A percentile compares a stretch with the other conserved stretches of the same genome.
These are phyloP conservation scores for Candida sp. DNA, from an alignment of 1,139 yeast genomes.

Conservation along the genomic window DNA sequence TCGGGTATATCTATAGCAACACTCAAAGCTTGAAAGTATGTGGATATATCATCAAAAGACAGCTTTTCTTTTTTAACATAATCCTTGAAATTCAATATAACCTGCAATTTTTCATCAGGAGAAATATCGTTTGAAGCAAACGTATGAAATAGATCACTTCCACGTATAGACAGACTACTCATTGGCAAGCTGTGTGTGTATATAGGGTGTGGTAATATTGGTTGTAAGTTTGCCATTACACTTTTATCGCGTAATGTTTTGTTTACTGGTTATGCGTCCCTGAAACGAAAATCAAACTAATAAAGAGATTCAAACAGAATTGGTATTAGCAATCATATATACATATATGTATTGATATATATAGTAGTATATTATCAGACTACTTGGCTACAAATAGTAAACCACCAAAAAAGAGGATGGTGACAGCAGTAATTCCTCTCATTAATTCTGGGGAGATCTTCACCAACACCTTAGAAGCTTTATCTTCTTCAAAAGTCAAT, in stretches of 20 bases:
- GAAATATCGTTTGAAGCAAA: constrained; percentile 17
- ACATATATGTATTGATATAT: not conserved
- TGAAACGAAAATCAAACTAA: not conserved
- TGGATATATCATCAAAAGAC: constrained; percentile 47
- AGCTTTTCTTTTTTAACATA: constrained; percentile 69
- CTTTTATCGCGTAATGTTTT: not conserved
- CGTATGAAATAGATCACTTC: constrained; percentile 19
- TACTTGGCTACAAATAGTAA: constrained; percentile 18
- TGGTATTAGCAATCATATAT: no score
- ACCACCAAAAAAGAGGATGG: constrained; percentile 15
- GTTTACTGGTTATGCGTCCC: not conserved
- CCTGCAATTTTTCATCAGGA: constrained; percentile 27
- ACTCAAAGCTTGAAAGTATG: constrained; percentile 56
- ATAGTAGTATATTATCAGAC: not conserved
- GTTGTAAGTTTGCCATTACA: not conserved
- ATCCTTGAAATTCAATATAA: constrained; percentile 54
- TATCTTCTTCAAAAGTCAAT: constrained; percentile 11
- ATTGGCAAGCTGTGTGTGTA: not conserved
- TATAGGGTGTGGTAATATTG: not conserved
- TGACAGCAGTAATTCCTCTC: constrained; percentile 12
- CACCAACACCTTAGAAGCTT: constrained; percentile 8
- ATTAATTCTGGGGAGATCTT: constrained; percentile 14
- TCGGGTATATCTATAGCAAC: constrained; percentile 42
- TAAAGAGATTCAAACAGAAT: no score
- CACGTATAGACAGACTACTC: not conserved